Conservation (phyloP, 2,329 filamentous ascomycete genomes). For the Lojkania enalia region DNA sequence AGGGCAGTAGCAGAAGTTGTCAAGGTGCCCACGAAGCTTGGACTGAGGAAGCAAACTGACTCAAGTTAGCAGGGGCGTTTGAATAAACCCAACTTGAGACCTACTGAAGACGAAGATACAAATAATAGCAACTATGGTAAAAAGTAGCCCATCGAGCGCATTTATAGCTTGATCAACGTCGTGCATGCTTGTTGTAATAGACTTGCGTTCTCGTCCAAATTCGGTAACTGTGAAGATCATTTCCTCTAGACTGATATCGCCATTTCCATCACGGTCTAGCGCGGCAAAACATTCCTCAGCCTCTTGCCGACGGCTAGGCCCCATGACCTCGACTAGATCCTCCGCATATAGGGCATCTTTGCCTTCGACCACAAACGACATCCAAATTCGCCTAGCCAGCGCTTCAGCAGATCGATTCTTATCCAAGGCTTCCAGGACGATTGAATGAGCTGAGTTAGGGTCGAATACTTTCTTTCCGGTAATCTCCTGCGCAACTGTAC, state of each 20-base stretch:
- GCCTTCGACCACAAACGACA: slow-evolving; percentile 94
- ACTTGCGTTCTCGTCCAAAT: slow-evolving; percentile 82
- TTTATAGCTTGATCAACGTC: slow-evolving; percentile 94
- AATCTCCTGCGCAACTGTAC: slow-evolving; percentile 90
- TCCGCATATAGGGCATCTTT: slow-evolving; percentile 76
- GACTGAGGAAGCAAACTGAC: slow-evolving; percentile 81
- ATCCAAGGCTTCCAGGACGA: slow-evolving; percentile 87
- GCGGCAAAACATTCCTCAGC: slow-evolving; percentile 83
- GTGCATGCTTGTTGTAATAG: slow-evolving; percentile 91
- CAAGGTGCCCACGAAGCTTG: slow-evolving; percentile 80
- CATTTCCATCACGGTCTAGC: slow-evolving; percentile 86
- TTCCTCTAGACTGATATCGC: slow-evolving; percentile 92
- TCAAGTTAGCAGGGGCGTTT: slow-evolving; percentile 21
- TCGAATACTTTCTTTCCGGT: slow-evolving; percentile 97
- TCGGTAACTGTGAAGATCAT: slow-evolving; percentile 88
- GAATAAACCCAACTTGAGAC: slow-evolving; percentile 29
- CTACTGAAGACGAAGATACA: slow-evolving; percentile 80
- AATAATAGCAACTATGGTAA: slow-evolving; percentile 78
- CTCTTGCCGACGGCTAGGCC: slow-evolving; percentile 70
- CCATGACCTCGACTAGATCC: slow-evolving; percentile 87
- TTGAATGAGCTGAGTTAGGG: slow-evolving; percentile 83
- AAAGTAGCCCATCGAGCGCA: slow-evolving; percentile 84
- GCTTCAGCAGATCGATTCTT: slow-evolving; percentile 83
- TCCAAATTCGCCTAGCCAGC: slow-evolving; percentile 93
- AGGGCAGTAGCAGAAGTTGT: slow-evolving; percentile 89